These are phyloP conservation scores for Plasmodium yoelii DNA, from an alignment of 169 alveolate species.

Conservation along the genomic window DNA sequence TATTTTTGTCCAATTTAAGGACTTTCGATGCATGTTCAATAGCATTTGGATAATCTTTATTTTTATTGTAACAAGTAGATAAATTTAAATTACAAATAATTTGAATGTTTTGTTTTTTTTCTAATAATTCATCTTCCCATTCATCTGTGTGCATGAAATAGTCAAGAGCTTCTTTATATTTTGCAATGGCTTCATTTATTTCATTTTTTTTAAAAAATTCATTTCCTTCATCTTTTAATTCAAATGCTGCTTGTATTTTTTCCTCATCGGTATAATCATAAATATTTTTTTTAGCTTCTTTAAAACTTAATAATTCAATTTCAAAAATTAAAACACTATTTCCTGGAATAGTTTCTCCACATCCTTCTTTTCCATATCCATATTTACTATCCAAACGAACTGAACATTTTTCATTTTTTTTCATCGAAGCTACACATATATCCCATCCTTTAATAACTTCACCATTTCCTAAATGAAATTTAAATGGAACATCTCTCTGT, in stretches of 20 bases:
- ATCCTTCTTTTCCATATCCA: constrained; percentile 90
- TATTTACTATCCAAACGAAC: constrained; percentile 74
- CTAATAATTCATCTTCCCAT: constrained; percentile 60
- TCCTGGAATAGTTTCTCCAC: constrained; percentile 88
- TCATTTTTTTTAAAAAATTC: constrained; percentile 79
- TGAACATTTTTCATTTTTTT: constrained; percentile 79
- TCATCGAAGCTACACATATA: constrained; percentile 85
- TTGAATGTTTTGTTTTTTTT: constrained; percentile 62
- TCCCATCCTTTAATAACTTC: constrained; percentile 89
- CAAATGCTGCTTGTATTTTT: constrained; percentile 86
- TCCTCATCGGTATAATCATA: constrained; percentile 87
- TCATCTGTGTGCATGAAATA: constrained; percentile 73
- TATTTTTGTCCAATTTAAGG: constrained; percentile 80
- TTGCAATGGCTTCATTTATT: constrained; percentile 81
- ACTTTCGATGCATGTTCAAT: constrained; percentile 86
- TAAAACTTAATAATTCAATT: constrained; percentile 84
- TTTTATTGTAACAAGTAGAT: constrained; percentile 81
- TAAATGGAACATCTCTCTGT: constrained; percentile 85
- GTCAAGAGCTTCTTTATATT: constrained; percentile 81
- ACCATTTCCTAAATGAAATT: constrained; percentile 86
- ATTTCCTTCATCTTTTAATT: constrained; percentile 85
- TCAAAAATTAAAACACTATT: constrained; percentile 86
- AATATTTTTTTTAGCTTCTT: constrained; percentile 80
- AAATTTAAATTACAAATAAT: constrained; percentile 55
- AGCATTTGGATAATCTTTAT: constrained; percentile 82